phyloP scores from a whole-genome alignment of 2,329 filamentous ascomycete genomes.

The Talaromyces sp. region DNA sequence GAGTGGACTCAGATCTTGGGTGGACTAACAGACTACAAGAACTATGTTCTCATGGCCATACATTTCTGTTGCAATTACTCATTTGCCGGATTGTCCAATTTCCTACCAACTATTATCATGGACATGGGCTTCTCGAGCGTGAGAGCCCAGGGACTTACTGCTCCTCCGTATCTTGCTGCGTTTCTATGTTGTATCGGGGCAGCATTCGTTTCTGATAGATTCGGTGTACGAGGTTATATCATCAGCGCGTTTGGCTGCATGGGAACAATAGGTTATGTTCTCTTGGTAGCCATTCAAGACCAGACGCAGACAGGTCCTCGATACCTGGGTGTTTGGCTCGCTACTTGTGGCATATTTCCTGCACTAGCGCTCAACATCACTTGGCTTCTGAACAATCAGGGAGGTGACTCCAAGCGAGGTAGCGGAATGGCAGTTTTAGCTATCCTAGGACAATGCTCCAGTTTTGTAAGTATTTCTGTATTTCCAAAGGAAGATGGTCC shows the following conservation, averaged over 20 bases:
- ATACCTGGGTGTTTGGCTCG: neutral
- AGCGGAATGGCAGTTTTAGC: slow-evolving; percentile 11
- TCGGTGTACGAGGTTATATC: neutral
- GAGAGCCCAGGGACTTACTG: slow-evolving; percentile 15
- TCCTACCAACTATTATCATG: slow-evolving; percentile 17
- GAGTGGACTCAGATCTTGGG: neutral
- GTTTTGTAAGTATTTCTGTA: slow-evolving; percentile 3
- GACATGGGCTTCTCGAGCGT: slow-evolving; percentile 21
- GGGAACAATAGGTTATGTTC: slow-evolving; percentile 11
- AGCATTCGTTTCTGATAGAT: neutral
- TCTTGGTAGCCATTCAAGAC: neutral
- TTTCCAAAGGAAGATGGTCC: slow-evolving; percentile 3
- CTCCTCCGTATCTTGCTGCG: slow-evolving; percentile 13
- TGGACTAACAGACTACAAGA: slow-evolving; percentile 13
- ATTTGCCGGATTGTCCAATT: slow-evolving; percentile 14
- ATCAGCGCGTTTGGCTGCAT: neutral
- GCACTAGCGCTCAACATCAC: slow-evolving; percentile 11
- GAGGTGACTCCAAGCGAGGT: slow-evolving; percentile 9
- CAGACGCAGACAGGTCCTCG: neutral
- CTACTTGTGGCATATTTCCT: neutral
- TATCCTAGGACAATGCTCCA: slow-evolving; percentile 11
- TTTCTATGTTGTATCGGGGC: neutral
- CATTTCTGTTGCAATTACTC: neutral
- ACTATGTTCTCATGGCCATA: slow-evolving; percentile 15
- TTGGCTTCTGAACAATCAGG: slow-evolving; percentile 16